Base-by-base conservation (phyloP, 768 basidiomycete species). In the Tylopilus subfusipes region DNA sequence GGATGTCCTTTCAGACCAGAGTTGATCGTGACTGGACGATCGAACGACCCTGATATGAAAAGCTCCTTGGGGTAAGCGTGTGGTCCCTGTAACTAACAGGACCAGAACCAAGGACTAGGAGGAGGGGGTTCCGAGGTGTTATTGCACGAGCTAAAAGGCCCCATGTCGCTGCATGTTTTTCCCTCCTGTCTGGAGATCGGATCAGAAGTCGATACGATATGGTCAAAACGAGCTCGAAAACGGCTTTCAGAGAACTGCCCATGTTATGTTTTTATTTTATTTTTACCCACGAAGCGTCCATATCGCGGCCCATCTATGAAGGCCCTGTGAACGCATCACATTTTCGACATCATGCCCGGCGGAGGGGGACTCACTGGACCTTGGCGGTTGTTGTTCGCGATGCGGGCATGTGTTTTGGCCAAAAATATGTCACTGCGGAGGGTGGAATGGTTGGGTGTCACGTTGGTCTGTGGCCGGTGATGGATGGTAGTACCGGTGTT, bases 151-250 rank as follows among this genome's bases (percentile, higher is more conserved):
- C 34, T 5, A 25, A 14, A 21, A 21, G 42, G n/a, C 27, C 9
- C 27, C 27, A 29, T 29, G 27, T 4, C 27, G 5, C 27, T 29
- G 11, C 30, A 30, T 27, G 25, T 27, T 27, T 27, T 27, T 27
- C 30, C 10, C 30, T 30, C 30, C 2, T 10, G 11, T 30, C 14
- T 19, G n/a, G 13, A 51, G 59, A 56, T 63, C 61, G 48, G 61
- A 68, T 67, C 58, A 68, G 67, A 67, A 68, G 60, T 39, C 51
- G 25, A 38, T 42, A 48, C 51, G 14, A 60, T 69, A 60, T 66
- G 68, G 68, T 66, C 34, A 70, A 61, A 68, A 47, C 39, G 50
- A 52, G 42, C 29, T 70, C 66, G 67, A 68, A 60, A 54, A 40
- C 53, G n/a, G 6, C 43, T 16, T 34, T 52, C 53, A 52, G 25